Evolutionary conservation across 306 rosid genomes (phyloP).

Genomic region (Trifolium subterraneum): DNA sequence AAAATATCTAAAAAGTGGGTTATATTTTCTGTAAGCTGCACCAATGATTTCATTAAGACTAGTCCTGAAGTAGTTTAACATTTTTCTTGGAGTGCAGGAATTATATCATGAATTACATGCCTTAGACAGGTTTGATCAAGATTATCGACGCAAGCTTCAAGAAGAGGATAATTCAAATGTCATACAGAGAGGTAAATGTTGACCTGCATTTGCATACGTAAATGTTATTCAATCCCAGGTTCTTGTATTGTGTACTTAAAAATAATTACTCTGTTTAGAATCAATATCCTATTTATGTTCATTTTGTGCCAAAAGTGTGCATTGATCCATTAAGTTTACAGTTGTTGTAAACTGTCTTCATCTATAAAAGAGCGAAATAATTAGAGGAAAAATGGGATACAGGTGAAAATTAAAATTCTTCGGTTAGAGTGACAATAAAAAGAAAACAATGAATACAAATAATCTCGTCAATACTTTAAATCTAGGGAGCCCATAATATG

Average conservation of each 20-base stretch:
- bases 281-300: conserved; percentile 27
- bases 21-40: conserved; percentile 29
- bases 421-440: neutral
- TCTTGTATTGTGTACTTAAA: conserved; percentile 26
- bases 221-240: neutral
- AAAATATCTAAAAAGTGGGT: conserved; percentile 2
- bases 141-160: conserved; percentile 86
- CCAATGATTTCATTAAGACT: conserved; percentile 12
- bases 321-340: conserved; percentile 27
- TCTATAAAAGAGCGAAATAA: neutral
- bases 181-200: conserved; percentile 76
- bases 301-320: conserved; percentile 9
- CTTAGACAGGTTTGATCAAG: conserved; percentile 96
- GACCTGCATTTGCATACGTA: conserved; percentile 29
- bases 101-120: conserved; percentile 95
- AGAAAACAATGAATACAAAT: neutral
- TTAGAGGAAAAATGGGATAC: neutral
- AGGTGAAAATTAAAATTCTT: neutral
- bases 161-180: conserved; percentile 91
- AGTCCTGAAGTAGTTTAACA: conserved; percentile 28
- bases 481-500: too few relatives aligned
- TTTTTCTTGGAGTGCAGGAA: conserved; percentile 63
- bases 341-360: conserved; percentile 10
- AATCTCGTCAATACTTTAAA: conserved; percentile 22
- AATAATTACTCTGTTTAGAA: conserved; percentile 23